phyloP scores from a whole-genome alignment of 2,329 filamentous ascomycete genomes.

The Orbilia brochopaga region DNA sequence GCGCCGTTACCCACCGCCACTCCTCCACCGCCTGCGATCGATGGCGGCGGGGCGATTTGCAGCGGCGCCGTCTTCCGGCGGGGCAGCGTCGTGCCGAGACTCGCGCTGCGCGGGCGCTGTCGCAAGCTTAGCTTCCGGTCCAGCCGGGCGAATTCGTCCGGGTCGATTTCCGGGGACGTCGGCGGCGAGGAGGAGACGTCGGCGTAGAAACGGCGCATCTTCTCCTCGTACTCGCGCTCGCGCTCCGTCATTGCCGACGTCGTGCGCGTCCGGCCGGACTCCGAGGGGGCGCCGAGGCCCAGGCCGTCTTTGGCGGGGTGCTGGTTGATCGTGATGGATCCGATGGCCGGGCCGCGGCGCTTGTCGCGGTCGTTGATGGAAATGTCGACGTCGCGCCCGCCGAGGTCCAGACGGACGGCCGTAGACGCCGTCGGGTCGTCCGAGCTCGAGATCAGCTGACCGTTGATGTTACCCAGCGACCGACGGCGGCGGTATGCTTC shows the following conservation, averaged over 20 bases:
- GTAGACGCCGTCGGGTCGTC: slow-evolving; percentile 12
- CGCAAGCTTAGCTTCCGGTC: slow-evolving; percentile 29
- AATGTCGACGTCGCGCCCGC: slow-evolving; percentile 44
- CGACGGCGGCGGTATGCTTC: slow-evolving; percentile 27
- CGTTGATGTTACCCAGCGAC: slow-evolving; percentile 20
- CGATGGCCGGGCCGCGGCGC: slow-evolving; percentile 37
- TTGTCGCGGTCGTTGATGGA: slow-evolving; percentile 38
- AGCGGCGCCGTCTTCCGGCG: slow-evolving; percentile 28
- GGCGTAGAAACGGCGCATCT: slow-evolving; percentile 35
- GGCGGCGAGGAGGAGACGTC: slow-evolving; percentile 36
- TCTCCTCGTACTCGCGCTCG: slow-evolving; percentile 41
- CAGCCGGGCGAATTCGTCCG: slow-evolving; percentile 25
- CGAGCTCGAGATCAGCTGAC: slow-evolving; percentile 3
- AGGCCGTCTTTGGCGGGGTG: slow-evolving; percentile 11
- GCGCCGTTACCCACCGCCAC: neutral
- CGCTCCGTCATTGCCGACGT: slow-evolving; percentile 19
- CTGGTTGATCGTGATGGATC: slow-evolving; percentile 48
- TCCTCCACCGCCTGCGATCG: neutral
- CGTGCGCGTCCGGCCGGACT: slow-evolving; percentile 30
- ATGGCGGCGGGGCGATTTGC: slow-evolving; percentile 34
- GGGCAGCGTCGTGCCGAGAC: slow-evolving; percentile 36
- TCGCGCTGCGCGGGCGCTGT: slow-evolving; percentile 30
- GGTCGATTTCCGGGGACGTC: slow-evolving; percentile 31
- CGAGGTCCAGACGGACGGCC: slow-evolving; percentile 36
- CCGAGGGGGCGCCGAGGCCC: slow-evolving; percentile 24